Evolutionary conservation across 805 yeast genomes (phyloP).

Genomic region (Teunomyces stri): DNA sequence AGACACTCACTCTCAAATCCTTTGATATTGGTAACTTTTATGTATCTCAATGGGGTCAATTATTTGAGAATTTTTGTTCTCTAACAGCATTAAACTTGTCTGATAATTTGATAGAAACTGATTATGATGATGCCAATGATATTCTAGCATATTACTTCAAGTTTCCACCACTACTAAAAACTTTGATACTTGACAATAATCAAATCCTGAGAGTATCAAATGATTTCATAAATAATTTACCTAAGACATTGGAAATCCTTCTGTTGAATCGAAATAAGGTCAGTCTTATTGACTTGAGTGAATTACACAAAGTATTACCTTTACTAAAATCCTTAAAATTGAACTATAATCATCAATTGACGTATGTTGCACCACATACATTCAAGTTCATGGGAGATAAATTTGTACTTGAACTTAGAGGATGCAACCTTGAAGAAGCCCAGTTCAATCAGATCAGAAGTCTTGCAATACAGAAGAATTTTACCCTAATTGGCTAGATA

Average conservation of each 20-base stretch:
- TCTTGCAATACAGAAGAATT: background rate
- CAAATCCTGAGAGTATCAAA: constrained; percentile 17
- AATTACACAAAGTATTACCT: background rate
- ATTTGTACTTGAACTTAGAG: background rate
- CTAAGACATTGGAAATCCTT: constrained; percentile 24
- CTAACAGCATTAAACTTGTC: constrained; percentile 20
- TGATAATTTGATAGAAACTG: constrained; percentile 22
- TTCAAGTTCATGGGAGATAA: background rate
- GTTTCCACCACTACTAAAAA: constrained; percentile 24
- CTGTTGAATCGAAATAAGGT: constrained; percentile 21
- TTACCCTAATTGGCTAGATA: background rate
- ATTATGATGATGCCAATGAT: constrained; percentile 14
- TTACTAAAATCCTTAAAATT: constrained; percentile 7
- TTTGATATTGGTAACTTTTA: constrained; percentile 36
- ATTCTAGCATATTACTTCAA: constrained; percentile 15
- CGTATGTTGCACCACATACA: constrained; percentile 8
- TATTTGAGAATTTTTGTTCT: constrained; percentile 23
- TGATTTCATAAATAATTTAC: constrained; percentile 22
- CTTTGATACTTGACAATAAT: constrained; percentile 26
- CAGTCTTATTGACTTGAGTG: background rate
- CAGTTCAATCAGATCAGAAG: background rate
- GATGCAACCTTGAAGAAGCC: background rate
- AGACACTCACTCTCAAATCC: constrained; percentile 21
- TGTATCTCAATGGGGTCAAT: constrained; percentile 29
- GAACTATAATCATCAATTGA: constrained; percentile 8